Evolutionary conservation across 148 eudicot genomes (phyloP).

Genomic region (Rhododendron vialii): DNA sequence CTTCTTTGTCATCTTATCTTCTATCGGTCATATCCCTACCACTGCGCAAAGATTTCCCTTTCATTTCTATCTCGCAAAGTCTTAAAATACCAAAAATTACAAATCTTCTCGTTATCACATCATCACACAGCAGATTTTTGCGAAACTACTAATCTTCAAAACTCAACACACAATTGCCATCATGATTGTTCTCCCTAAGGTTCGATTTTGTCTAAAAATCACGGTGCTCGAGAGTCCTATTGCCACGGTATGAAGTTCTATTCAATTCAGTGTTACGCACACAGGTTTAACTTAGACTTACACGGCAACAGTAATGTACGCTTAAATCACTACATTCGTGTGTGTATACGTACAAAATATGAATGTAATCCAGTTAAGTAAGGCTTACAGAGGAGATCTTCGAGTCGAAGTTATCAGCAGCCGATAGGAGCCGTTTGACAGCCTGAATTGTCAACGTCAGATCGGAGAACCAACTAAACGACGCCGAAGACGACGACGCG

Average conservation of each 20-base stretch:
- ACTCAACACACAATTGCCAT: not conserved
- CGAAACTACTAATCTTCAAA: not conserved
- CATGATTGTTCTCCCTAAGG: not conserved
- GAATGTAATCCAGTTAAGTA: not conserved
- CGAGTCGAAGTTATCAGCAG: constrained; percentile 45
- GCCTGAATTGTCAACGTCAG: constrained; percentile 43
- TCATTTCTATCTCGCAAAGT: not conserved
- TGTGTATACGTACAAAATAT: not conserved
- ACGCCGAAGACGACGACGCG: constrained; percentile 23
- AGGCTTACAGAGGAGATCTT: constrained; percentile 35
- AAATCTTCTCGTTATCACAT: not conserved
- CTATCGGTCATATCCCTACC: not conserved
- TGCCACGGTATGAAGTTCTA: not conserved
- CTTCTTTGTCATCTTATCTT: not conserved
- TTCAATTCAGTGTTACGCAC: not conserved
- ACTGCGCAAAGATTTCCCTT: not conserved
- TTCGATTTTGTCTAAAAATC: not conserved
- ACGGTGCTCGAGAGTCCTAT: not conserved
- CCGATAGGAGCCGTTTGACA: constrained; percentile 40
- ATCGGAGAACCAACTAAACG: constrained; percentile 30
- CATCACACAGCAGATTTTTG: not conserved
- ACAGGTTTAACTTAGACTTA: not conserved
- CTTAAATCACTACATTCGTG: not conserved
- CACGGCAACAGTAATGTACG: not conserved
- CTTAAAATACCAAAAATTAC: not conserved